Base-by-base conservation (phyloP, 2,329 filamentous ascomycete genomes). In the Amauroascus verrucosus region DNA sequence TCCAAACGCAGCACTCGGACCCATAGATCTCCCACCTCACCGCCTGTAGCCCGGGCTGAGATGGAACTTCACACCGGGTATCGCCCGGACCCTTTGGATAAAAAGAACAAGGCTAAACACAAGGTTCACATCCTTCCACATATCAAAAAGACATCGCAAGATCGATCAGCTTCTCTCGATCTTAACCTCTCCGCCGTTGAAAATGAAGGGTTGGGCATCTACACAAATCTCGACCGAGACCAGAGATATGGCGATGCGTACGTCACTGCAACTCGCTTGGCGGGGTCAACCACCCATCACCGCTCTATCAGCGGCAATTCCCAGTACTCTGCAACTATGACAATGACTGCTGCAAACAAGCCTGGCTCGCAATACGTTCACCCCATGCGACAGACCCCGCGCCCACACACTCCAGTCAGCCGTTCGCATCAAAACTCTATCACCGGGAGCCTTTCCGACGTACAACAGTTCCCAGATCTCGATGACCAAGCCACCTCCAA, bases 121-220 rank as follows among this genome's bases (percentile, higher is more conserved):
- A 68, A 68, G 47, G 60, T 62, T 3, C 77, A 77, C 63, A 74
- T 78, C 64, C 80, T 80, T 63, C 77, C 78, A 2, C 75, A 79
- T 55, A 66, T 79, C 50, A 73, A 76, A 49, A 80, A 78, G 62
- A 68, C 76, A 57, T 75, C 76, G 18, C 68, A 70, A 44, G 71
- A 75, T 55, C 75, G 76, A 59, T 68, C 71, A 51, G 67, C 69
- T 44, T 72, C 73, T 18, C 72, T 81, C 51, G 78, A 82, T 61
- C 67, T 80, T 22, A 78, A 77, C 30, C 74, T 77, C 30, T 75
- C 78, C 2, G 73, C 74, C 5, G 71, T 74, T 13, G 78, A 82
- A 58, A 77, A 80, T 56, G 77, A 80, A 54, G 78, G 77, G 8
- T 64, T 82, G 49, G 78, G 77, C 16, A 80, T 81, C 44, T 72